phyloP scores from a whole-genome alignment of 164 flowering plant species.

The Kalanchoe fedtschenkoi region DNA sequence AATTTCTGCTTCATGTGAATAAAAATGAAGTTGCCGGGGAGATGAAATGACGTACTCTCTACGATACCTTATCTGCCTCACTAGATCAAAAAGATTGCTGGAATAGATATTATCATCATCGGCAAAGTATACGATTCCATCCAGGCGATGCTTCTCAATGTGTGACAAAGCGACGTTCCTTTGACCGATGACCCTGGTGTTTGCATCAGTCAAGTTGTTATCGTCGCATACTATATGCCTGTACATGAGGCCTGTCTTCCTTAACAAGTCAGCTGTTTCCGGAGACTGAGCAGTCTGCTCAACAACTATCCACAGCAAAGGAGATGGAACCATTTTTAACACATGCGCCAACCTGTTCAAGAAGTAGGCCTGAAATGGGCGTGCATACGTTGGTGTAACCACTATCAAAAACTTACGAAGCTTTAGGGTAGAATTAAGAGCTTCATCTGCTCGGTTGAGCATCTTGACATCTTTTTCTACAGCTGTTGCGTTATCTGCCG shows the following conservation, averaged over 20 bases:
- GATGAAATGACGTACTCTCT: not conserved
- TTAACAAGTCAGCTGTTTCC: constrained; percentile 66
- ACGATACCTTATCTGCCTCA: constrained; percentile 66
- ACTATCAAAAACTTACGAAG: constrained; percentile 55
- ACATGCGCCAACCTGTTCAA: constrained; percentile 66
- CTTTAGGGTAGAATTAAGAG: constrained; percentile 6
- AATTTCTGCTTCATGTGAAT: not conserved
- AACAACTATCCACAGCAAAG: constrained; percentile 82
- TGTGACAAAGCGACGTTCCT: constrained; percentile 77
- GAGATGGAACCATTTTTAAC: constrained; percentile 51
- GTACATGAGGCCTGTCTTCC: constrained; percentile 71
- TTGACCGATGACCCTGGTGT: constrained; percentile 37
- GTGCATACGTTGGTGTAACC: constrained; percentile 57
- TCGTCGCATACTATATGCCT: constrained; percentile 69
- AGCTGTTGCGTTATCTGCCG: not conserved
- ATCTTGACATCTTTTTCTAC: not conserved
- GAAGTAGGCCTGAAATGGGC: constrained; percentile 71
- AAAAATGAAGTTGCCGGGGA: not conserved
- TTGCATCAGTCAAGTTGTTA: constrained; percentile 42
- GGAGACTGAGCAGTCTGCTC: constrained; percentile 65
- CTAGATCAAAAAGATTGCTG: constrained; percentile 50
- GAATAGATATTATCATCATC: constrained; percentile 61
- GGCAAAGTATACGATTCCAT: constrained; percentile 87
- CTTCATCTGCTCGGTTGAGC: constrained; percentile 9
- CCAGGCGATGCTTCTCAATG: constrained; percentile 74